Conservation (phyloP, 257 asterid species). For the Hygrophila difformis region DNA sequence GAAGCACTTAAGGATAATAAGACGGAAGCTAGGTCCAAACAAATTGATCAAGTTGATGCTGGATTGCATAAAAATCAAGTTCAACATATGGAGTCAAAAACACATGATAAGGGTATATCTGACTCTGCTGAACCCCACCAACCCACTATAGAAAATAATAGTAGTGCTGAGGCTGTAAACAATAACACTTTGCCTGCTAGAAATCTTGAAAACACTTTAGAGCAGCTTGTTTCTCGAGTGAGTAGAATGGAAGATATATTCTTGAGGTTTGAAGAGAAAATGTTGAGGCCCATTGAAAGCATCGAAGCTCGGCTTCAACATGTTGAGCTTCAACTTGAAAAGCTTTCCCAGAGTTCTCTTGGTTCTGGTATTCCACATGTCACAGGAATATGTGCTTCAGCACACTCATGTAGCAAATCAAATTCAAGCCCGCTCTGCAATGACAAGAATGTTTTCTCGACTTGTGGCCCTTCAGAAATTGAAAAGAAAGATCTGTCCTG, state of each 20-base stretch:
- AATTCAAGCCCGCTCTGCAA: conserved; percentile 43
- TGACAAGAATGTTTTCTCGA: conserved; percentile 31
- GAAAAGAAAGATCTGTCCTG: conserved; percentile 35
- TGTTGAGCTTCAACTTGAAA: conserved; percentile 70
- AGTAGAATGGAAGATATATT: conserved; percentile 72
- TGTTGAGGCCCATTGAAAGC: conserved; percentile 75
- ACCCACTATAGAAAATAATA: conserved; percentile 16
- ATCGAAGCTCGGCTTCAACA: conserved; percentile 72
- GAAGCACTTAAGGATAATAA: conserved; percentile 31
- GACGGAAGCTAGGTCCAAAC: conserved; percentile 21
- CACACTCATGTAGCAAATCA: conserved; percentile 63
- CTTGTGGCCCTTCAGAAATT: conserved; percentile 30
- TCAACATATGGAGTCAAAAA: conserved; percentile 26
- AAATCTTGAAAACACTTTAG: conserved; percentile 51
- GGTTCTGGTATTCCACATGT: conserved; percentile 34
- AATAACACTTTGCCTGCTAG: conserved; percentile 20
- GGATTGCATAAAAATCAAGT: conserved; percentile 16
- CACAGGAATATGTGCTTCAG: conserved; percentile 61
- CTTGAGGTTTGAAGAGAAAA: conserved; percentile 76
- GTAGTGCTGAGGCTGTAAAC: conserved; percentile 17
- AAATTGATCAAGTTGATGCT: conserved; percentile 23
- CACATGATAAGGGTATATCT: conserved; percentile 22
- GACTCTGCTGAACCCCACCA: conserved; percentile 23
- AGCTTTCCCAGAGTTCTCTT: conserved; percentile 38
- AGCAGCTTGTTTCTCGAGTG: conserved; percentile 62